Evolutionary conservation across 352 stramenopile species (phyloP).

Genomic region (Phytophthora lateralis): DNA sequence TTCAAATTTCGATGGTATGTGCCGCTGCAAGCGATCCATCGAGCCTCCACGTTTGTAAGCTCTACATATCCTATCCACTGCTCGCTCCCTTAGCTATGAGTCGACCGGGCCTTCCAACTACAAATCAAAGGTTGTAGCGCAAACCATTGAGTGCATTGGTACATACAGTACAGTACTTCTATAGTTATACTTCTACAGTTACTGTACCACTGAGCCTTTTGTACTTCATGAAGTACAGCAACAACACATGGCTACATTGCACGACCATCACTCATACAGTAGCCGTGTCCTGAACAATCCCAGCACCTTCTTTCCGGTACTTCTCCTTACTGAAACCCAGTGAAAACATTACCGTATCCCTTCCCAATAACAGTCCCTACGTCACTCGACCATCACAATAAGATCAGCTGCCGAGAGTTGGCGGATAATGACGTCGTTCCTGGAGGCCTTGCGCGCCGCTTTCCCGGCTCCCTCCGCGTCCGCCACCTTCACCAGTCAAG

Average conservation of each 20-base stretch:
- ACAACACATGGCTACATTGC: conserved; percentile 3
- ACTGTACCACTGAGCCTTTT: no score
- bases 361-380: conserved; percentile 22
- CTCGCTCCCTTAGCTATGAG: no score
- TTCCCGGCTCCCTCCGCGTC: conserved; percentile 20
- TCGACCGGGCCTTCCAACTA: neutral
- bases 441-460: conserved; percentile 34
- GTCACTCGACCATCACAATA: neutral
- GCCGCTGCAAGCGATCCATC: no score
- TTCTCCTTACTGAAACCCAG: conserved; percentile 2
- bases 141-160: neutral
- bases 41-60: no score
- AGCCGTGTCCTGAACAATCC: conserved; percentile 16
- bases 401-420: conserved; percentile 1
- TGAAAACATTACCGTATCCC: conserved; percentile 1
- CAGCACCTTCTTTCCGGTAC: conserved; percentile 16
- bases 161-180: no score
- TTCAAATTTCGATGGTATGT: neutral
- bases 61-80: neutral
- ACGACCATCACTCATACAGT: conserved; percentile 21
- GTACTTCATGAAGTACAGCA: no score
- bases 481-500: neutral
- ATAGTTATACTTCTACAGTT: no score
- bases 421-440: conserved; percentile 38
- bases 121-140: no score